A percentile compares a stretch with the other conserved stretches of the same genome.
Evolutionary conservation across 2,329 filamentous ascomycete species (phyloP).

Genomic region (Fusarium abutilonis): DNA sequence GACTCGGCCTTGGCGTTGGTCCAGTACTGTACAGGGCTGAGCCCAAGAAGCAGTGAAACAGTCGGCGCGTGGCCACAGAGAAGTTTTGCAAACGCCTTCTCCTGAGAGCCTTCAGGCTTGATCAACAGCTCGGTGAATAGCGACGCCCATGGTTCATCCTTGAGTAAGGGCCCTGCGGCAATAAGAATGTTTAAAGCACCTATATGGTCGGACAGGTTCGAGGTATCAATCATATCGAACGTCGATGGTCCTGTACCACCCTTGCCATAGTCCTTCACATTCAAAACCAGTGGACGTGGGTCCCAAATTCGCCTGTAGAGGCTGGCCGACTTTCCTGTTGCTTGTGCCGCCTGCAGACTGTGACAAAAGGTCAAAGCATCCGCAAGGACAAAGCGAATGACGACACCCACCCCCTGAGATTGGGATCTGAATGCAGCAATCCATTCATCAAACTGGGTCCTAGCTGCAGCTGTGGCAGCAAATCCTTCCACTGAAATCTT

Average conservation of each 20-base stretch:
- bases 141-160: conserved; percentile 54
- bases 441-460: conserved; percentile 60
- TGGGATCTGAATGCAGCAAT: conserved; percentile 51
- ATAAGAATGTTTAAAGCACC: conserved; percentile 53
- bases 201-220: conserved; percentile 55
- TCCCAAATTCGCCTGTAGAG: conserved; percentile 57
- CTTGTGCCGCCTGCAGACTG: conserved; percentile 56
- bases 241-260: conserved; percentile 48
- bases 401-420: conserved; percentile 44
- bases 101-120: conserved; percentile 41
- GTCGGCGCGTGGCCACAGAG: conserved; percentile 59
- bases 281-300: conserved; percentile 53
- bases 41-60: conserved; percentile 61
- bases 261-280: conserved; percentile 53
- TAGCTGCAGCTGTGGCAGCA: conserved; percentile 50
- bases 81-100: conserved; percentile 51
- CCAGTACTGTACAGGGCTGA: conserved; percentile 61
- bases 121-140: conserved; percentile 61
- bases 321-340: conserved; percentile 49
- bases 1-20: conserved; percentile 58
- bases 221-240: conserved; percentile 68
- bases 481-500: conserved; percentile 23
- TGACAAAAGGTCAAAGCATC: conserved; percentile 64
- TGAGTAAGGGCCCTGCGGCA: conserved; percentile 59
- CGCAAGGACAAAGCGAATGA: conserved; percentile 57